Conservation (phyloP, 78 protist species). For the Dictyostelium firmibasis region DNA sequence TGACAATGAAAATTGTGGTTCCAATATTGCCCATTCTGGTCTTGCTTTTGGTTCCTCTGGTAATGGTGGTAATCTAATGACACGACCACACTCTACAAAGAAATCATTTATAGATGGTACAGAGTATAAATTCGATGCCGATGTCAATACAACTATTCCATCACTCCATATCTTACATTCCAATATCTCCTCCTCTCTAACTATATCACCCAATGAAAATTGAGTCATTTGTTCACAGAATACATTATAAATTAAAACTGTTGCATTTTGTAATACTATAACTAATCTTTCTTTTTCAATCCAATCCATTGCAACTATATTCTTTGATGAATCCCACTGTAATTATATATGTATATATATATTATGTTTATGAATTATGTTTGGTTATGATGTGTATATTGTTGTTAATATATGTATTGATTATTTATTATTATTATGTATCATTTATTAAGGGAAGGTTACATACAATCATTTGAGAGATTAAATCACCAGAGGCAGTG, state of each 20-base stretch:
- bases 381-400: background rate
- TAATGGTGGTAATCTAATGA: background rate
- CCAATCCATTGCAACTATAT: slow-evolving; percentile 67
- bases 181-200: slow-evolving; percentile 28
- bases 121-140: background rate
- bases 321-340: slow-evolving; percentile 36
- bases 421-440: too few relatives aligned
- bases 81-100: slow-evolving; percentile 20
- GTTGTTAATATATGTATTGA: background rate
- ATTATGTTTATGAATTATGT: background rate
- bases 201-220: background rate
- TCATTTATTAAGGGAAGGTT: too few relatives aligned
- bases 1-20: slow-evolving; percentile 23
- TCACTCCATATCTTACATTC: slow-evolving; percentile 55
- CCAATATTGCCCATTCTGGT: slow-evolving; percentile 59
- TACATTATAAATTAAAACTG: slow-evolving; percentile 53
- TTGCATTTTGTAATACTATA: slow-evolving; percentile 29
- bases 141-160: slow-evolving; percentile 46
- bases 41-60: background rate
- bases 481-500: slow-evolving; percentile 29
- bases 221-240: slow-evolving; percentile 35
- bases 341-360: background rate
- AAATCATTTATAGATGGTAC: slow-evolving; percentile 5
- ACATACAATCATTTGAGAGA: slow-evolving; percentile 22
- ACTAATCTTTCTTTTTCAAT: slow-evolving; percentile 60